These are phyloP conservation scores for Chondrus crispus DNA, from an alignment of 23 red algal genomes.

Conservation along the genomic window DNA sequence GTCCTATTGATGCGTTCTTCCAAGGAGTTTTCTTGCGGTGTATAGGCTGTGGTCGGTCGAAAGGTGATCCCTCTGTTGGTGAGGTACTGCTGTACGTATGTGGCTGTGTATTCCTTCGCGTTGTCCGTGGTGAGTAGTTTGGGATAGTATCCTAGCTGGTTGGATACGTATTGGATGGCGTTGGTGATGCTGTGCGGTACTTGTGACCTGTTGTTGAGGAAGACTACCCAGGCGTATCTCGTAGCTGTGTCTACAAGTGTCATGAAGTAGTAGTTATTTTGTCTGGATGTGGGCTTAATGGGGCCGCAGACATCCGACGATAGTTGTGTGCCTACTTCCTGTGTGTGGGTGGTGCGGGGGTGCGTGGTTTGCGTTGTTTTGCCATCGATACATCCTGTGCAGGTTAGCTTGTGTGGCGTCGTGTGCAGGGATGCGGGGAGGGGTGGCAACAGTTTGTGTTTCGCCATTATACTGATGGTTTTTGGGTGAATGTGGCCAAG, in stretches of 20 bases:
- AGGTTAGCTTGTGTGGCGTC: neutral
- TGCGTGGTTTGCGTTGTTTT: neutral
- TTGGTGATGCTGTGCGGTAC: neutral
- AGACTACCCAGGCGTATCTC: neutral
- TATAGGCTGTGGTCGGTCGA: neutral
- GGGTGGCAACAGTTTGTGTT: neutral
- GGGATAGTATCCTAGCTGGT: too few relatives aligned
- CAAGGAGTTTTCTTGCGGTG: conserved; percentile 7
- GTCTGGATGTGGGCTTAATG: neutral
- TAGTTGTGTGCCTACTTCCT: neutral
- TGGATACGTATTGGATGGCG: too few relatives aligned
- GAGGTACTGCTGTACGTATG: neutral
- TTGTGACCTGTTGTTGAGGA: neutral
- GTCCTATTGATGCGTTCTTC: conserved; percentile 3
- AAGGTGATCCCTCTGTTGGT: neutral
- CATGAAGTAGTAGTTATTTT: neutral
- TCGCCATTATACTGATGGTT: neutral
- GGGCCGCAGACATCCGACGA: neutral
- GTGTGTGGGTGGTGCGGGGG: neutral
- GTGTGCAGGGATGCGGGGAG: neutral
- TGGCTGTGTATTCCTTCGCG: neutral
- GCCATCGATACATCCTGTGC: neutral
- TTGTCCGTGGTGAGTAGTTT: neutral
- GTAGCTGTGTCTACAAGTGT: neutral
- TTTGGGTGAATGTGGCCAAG: neutral